Base-by-base conservation (phyloP, 2,329 filamentous ascomycete genomes). In the Penicillium olsonii region DNA sequence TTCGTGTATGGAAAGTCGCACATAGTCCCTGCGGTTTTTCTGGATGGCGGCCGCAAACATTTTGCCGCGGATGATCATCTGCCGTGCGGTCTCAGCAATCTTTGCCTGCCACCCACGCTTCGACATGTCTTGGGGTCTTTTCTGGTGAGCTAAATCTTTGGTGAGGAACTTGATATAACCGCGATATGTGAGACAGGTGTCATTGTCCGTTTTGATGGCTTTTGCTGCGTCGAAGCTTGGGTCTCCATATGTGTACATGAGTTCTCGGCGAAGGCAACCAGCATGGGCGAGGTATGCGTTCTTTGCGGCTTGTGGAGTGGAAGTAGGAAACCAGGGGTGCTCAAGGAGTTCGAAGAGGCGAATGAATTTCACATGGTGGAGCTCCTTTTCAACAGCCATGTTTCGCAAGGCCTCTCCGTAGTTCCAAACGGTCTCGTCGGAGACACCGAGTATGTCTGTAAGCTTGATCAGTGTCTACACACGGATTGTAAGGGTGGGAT, bases 371-470 rank as follows among this genome's bases (percentile, higher is more conserved):
- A 74, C 57, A 43, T 68, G 58, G 8, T 55, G 55, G 24, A 68
- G 66, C 14, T 58, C 63, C 34, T 65, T 67, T 17, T 68, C 59
- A 1, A 56, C 43, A 1, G 69, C 67, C 61, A 75, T 70, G 11
- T 65, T 48, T 38, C 70, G 67, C 9, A 75, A 54, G 1, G 60
- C 56, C 43, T 71, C 62, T 11, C 71, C 69, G 46, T 75, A 75
- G 17, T 63, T 60, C 72, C 72, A 77, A 1, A 73, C 71, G 2
- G 64, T 68, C 2, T 67, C 64, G 39, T 76, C 75, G 0, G 72
- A 58, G 10, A 77, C 68, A 4, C 69, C 68, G 2, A 77, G 57
- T 0, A 77, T 60, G 53, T 76, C 74, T 64, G 8, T n/a, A n/a
- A n/a, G 2, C 12, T 6, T 1, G 4, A n/a, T 31, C 7, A 31